Evolutionary conservation across 345 rosid genomes (phyloP).

Genomic region (Nephelium lappaceum): DNA sequence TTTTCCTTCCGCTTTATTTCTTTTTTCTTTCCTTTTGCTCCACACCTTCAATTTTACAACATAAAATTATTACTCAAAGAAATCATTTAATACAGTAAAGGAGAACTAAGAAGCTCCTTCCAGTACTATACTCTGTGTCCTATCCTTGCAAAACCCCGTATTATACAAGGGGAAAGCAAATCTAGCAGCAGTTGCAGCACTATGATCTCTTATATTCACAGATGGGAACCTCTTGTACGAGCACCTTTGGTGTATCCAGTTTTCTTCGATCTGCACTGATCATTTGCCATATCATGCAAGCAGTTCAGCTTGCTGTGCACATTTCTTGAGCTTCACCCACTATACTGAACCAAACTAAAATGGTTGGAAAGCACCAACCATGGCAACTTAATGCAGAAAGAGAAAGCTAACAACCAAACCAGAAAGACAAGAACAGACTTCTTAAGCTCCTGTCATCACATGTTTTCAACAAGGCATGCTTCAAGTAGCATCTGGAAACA

Average conservation of each 20-base stretch:
- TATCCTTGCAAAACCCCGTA: neutral
- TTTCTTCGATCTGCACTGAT: neutral
- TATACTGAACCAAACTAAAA: neutral
- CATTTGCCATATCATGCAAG: neutral
- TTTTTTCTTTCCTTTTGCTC: too few species aligned
- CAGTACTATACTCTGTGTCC: neutral
- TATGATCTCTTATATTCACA: neutral
- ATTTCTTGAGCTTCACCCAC: neutral
- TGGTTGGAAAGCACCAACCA: neutral
- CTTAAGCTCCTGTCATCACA: neutral
- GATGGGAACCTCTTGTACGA: neutral
- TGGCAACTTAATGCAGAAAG: slow-evolving; percentile 8
- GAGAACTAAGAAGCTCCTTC: neutral
- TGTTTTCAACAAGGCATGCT: neutral
- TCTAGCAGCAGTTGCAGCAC: neutral
- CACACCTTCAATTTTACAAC: slow-evolving; percentile 3
- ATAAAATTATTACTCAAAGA: neutral
- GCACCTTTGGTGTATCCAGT: neutral
- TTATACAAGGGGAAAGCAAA: neutral
- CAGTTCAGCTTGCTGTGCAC: neutral
- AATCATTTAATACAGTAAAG: neutral
- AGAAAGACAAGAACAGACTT: neutral
- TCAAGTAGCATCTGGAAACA: neutral
- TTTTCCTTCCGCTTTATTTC: too few species aligned
- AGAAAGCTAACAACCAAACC: neutral